Evolutionary conservation across 225 moss, liverwort and hornwort genomes (phyloP).

Genomic region (Anthoceros angustus): DNA sequence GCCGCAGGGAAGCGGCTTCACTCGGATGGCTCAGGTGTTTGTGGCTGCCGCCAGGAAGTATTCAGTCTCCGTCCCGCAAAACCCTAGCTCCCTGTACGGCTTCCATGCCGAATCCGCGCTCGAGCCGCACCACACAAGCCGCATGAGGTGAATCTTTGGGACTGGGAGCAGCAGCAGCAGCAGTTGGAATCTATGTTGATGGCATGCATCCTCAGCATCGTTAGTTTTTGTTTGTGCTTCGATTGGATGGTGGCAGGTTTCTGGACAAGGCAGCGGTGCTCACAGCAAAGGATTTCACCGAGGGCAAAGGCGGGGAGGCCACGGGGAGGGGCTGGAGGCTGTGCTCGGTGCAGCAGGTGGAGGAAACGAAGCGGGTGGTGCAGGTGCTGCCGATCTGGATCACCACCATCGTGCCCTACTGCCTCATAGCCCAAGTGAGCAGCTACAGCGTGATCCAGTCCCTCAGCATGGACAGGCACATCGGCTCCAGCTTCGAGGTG

Average conservation of each 20-base stretch:
- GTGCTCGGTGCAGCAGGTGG: slow-evolving; percentile 69
- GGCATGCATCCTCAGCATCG: too few species aligned
- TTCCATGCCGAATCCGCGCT: slow-evolving; percentile 9
- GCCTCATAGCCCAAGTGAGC: slow-evolving; percentile 58
- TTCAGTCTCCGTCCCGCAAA: too few species aligned
- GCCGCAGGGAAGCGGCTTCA: slow-evolving; percentile 30
- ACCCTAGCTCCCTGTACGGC: slow-evolving; percentile 9
- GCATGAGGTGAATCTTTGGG: too few species aligned
- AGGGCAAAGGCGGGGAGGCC: neutral
- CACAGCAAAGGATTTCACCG: neutral
- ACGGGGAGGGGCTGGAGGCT: slow-evolving; percentile 19
- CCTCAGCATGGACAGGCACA: slow-evolving; percentile 42
- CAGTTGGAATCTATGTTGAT: neutral
- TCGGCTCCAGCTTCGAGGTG: slow-evolving; percentile 41
- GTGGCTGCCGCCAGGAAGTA: slow-evolving; percentile 32
- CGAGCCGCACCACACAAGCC: slow-evolving; percentile 13
- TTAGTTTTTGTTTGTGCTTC: too few species aligned
- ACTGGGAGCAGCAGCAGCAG: neutral
- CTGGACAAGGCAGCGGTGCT: slow-evolving; percentile 30
- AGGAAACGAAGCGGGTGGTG: slow-evolving; percentile 58
- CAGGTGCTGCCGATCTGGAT: slow-evolving; percentile 49
- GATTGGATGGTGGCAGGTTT: slow-evolving; percentile 13
- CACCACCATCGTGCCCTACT: slow-evolving; percentile 56
- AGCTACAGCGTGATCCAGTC: slow-evolving; percentile 61
- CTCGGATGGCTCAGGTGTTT: slow-evolving; percentile 30